Evolutionary conservation across 2,329 filamentous ascomycete genomes (phyloP), one percentile per base, ranked within the genome.

Genomic region (Talaromyces islandicus): DNA sequence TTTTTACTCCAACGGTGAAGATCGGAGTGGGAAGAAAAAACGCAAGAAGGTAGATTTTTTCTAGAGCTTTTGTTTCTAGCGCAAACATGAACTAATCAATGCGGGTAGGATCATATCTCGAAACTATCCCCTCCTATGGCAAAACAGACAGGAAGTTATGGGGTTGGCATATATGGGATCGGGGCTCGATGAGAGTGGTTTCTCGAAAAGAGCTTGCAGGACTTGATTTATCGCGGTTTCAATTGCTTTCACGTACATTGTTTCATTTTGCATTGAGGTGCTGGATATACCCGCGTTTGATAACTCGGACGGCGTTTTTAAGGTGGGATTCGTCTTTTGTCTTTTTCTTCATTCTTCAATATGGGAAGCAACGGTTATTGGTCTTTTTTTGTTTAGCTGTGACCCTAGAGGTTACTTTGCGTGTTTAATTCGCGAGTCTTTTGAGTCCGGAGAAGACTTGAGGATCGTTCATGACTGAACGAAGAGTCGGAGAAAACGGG

Each of bases 221-320:
- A 32, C 56, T 35, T 43, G 52, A 38, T 41, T 27, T 59, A 51
- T 27, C 48, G 50, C 48, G 56, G 38, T 54, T 58, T 62, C 43
- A 57, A 58, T 35, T 46, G 43, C 43, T 62, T 63, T 64, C 59
- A 64, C 59, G 41, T 62, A 43, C 59, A 65, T 60, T 62, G 58
- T 59, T 61, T 65, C 64, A 75, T 73, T 52, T 76, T 77, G 75
- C 75, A 77, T 77, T 69, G 73, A 70, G 75, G 75, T 77, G 75
- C 75, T 76, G 75, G 75, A 77, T 78, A 78, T 78, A 78, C 75
- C 75, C 75, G 75, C 74, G 73, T 77, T 64, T 74, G 67, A 71
- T 72, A 68, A 69, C 68, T 72, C 65, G 73, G 73, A 72, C 64
- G 73, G 73, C 72, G 73, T 75, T 75, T 60, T 75, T 60, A 48